Percentiles rank a stretch among this genome's conserved stretches.
These are phyloP conservation scores for Ganoderma leucocontextum DNA, from an alignment of 1,284 basidiomycete species.

Conservation along the genomic window DNA sequence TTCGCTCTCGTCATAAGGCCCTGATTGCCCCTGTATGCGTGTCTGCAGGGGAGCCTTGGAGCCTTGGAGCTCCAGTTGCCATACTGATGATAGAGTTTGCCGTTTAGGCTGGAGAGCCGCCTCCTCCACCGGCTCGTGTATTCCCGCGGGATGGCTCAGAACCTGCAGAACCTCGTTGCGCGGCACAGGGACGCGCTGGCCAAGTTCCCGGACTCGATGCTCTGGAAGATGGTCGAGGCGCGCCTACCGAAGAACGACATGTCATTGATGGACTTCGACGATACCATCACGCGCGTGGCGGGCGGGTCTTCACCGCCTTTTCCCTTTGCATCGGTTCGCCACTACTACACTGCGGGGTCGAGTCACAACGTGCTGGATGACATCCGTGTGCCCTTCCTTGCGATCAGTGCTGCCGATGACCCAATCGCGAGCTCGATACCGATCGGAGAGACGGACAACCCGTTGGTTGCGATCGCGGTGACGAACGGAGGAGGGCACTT, in stretches of 20 bases:
- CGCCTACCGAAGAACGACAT: conserved; percentile 59
- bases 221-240: conserved; percentile 56
- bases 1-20: conserved; percentile 16
- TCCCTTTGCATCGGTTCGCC: conserved; percentile 79
- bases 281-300: conserved; percentile 72
- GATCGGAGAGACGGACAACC: conserved; percentile 64
- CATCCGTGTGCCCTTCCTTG: conserved; percentile 78
- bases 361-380: conserved; percentile 61
- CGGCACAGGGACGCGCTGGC: conserved; percentile 63
- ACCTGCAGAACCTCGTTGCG: conserved; percentile 74
- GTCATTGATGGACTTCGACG: conserved; percentile 69
- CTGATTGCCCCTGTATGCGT: conserved; percentile 14
- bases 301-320: conserved; percentile 85
- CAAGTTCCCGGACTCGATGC: conserved; percentile 57
- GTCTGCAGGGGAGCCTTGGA: background rate
- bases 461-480: conserved; percentile 74
- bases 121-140: conserved; percentile 80
- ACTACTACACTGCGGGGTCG: conserved; percentile 85
- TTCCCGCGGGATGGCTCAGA: conserved; percentile 84
- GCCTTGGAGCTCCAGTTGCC: conserved; percentile 7
- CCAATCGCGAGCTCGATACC: conserved; percentile 81
- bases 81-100: conserved; percentile 21
- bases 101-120: conserved; percentile 64
- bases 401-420: conserved; percentile 92
- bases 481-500: conserved; percentile 91